These are phyloP conservation scores for Monotropa hypopitys DNA, from an alignment of 179 eudicot genomes.

Conservation along the genomic window DNA sequence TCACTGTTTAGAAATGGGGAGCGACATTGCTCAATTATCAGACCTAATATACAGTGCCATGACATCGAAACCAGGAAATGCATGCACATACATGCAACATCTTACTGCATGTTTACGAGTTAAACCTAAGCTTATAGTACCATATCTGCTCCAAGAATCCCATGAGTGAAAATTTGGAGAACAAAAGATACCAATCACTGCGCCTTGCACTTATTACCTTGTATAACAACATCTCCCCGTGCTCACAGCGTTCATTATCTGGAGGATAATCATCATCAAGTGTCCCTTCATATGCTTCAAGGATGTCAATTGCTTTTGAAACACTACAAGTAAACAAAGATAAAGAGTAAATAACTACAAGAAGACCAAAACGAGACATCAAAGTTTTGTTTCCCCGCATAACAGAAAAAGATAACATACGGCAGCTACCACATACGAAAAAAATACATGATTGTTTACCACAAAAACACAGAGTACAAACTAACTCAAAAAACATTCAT, in stretches of 20 bases:
- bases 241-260: constrained; percentile 86
- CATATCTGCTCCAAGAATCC: not conserved
- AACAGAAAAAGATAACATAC: not conserved
- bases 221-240: constrained; percentile 92
- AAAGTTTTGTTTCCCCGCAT: not conserved
- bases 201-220: constrained; percentile 36
- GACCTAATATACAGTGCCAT: not conserved
- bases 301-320: constrained; percentile 89
- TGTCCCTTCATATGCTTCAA: constrained; percentile 99
- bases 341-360: constrained; percentile 6
- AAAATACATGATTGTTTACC: not conserved
- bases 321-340: constrained; percentile 37
- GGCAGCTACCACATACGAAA: not conserved
- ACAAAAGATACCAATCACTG: not conserved
- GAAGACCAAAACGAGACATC: not conserved
- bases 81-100: not conserved
- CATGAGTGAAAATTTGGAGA: not conserved
- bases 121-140: not conserved
- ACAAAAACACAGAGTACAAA: not conserved
- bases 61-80: not conserved
- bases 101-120: not conserved
- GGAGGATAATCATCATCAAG: constrained; percentile 97
- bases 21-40: not conserved
- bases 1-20: not conserved
- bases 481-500: not conserved